Percentiles rank a stretch among this genome's conserved stretches.
Conservation (phyloP, 768 basidiomycete species). For the Hydnomerulius pinastri region DNA sequence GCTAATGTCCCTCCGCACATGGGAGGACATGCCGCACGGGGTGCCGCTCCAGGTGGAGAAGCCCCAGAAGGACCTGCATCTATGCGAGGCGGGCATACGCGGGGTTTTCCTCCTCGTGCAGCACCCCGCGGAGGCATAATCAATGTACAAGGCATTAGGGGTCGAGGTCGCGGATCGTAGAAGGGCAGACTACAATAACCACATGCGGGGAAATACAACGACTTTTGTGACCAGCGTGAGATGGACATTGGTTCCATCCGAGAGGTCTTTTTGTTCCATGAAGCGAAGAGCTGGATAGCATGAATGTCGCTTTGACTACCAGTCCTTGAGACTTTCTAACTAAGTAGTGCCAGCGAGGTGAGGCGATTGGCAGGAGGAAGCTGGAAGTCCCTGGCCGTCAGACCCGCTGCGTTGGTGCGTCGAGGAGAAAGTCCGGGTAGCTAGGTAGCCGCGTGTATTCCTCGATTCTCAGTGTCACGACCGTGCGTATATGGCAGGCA, state of each 20-base stretch:
- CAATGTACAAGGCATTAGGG: constrained; percentile 6
- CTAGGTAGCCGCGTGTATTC: background rate
- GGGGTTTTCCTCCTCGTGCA: constrained; percentile 17
- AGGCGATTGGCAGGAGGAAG: too few species aligned
- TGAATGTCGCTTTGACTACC: background rate
- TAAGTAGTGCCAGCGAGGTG: too few species aligned
- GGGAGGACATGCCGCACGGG: constrained; percentile 11
- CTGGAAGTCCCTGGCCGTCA: too few species aligned
- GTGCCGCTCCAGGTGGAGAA: background rate
- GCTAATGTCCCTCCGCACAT: constrained; percentile 15
- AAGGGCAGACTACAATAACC: background rate
- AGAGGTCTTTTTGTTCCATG: background rate
- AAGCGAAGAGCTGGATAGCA: background rate
- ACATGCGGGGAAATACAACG: background rate
- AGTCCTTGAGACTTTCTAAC: too few species aligned
- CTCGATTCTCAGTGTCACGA: too few species aligned
- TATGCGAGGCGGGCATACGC: constrained; percentile 6
- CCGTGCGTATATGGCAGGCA: too few species aligned
- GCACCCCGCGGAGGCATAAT: constrained; percentile 9
- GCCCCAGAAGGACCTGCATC: background rate
- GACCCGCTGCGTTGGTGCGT: background rate
- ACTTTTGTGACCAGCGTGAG: background rate
- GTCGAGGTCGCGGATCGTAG: constrained; percentile 15
- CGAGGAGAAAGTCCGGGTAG: background rate
- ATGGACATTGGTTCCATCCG: background rate